phyloP scores from a whole-genome alignment of 371 early-diverging fungal genomes.

The Gilbertella persicaria region DNA sequence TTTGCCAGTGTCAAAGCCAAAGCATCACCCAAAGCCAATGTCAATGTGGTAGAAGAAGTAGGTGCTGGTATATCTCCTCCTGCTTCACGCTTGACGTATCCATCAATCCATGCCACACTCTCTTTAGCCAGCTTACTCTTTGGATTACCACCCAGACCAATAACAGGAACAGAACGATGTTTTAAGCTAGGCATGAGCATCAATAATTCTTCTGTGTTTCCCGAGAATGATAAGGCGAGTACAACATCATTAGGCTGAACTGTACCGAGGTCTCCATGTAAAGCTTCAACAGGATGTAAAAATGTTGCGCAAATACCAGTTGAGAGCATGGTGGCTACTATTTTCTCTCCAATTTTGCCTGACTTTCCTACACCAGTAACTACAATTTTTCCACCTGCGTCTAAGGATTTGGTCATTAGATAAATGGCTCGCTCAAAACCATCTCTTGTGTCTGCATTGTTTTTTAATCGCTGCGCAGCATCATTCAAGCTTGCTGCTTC shows the following conservation, averaged over 20 bases:
- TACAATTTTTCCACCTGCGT: constrained; percentile 55
- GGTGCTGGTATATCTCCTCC: constrained; percentile 59
- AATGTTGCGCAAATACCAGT: constrained; percentile 58
- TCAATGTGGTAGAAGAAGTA: constrained; percentile 60
- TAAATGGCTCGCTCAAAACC: constrained; percentile 47
- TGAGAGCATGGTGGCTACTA: constrained; percentile 67
- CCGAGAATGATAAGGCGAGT: constrained; percentile 63
- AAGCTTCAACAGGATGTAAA: constrained; percentile 65
- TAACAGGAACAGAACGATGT: constrained; percentile 47
- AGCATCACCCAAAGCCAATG: constrained; percentile 65
- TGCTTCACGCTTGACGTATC: constrained; percentile 49
- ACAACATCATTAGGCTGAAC: constrained; percentile 55
- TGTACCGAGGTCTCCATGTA: constrained; percentile 68
- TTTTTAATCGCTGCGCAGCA: constrained; percentile 39
- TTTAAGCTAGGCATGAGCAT: constrained; percentile 45
- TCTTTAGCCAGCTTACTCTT: constrained; percentile 54
- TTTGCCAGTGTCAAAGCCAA: constrained; percentile 59
- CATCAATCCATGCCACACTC: constrained; percentile 66
- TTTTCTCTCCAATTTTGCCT: constrained; percentile 63
- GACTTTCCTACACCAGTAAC: constrained; percentile 72
- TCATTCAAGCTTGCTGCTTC: constrained; percentile 40
- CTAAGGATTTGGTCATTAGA: constrained; percentile 36
- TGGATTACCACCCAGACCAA: constrained; percentile 56
- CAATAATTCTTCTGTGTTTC: constrained; percentile 64
- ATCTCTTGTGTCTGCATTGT: constrained; percentile 18